Evolutionary conservation across 495 filamentous ascomycete species (phyloP).

Genomic region (Aspergillus bridgeri): DNA sequence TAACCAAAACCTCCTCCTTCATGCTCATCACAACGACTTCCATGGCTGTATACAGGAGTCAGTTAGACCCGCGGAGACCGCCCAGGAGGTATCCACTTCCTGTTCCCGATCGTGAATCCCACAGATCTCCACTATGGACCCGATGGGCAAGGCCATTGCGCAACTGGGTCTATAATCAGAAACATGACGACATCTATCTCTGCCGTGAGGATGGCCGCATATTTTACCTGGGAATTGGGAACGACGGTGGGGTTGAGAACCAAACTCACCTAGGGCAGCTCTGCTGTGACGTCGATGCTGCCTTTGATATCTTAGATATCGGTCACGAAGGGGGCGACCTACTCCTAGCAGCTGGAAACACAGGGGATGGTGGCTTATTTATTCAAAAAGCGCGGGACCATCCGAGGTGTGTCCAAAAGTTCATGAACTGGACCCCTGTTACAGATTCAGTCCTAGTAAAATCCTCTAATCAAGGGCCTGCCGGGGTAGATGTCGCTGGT

Average conservation of each 20-base stretch:
- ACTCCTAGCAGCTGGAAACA: slow-evolving; percentile 75
- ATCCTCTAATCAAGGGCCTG: slow-evolving; percentile 18
- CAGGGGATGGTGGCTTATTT: slow-evolving; percentile 76
- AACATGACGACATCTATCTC: slow-evolving; percentile 69
- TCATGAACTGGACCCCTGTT: slow-evolving; percentile 81
- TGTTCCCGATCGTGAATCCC: slow-evolving; percentile 26
- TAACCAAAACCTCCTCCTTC: slow-evolving; percentile 62
- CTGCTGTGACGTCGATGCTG: slow-evolving; percentile 43
- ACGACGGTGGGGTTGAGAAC: slow-evolving; percentile 35
- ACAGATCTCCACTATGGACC: slow-evolving; percentile 42
- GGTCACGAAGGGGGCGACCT: slow-evolving; percentile 62
- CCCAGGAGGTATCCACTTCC: slow-evolving; percentile 30
- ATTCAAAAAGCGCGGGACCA: slow-evolving; percentile 54
- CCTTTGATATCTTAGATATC: slow-evolving; percentile 47
- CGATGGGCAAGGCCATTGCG: slow-evolving; percentile 72
- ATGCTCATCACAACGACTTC: slow-evolving; percentile 56
- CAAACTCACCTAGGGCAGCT: slow-evolving; percentile 38
- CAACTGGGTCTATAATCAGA: slow-evolving; percentile 52
- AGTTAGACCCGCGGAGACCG: slow-evolving; percentile 33
- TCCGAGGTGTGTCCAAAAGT: slow-evolving; percentile 52
- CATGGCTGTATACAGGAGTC: slow-evolving; percentile 59
- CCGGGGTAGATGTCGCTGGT: slow-evolving; percentile 19
- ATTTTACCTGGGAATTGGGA: slow-evolving; percentile 61
- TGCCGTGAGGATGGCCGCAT: slow-evolving; percentile 78
- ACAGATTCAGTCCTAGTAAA: slow-evolving; percentile 61